A percentile compares a stretch with the other conserved stretches of the same genome.
These are phyloP conservation scores for Moniliophthora roreri DNA, from an alignment of 1,284 basidiomycete genomes.

Conservation along the genomic window DNA sequence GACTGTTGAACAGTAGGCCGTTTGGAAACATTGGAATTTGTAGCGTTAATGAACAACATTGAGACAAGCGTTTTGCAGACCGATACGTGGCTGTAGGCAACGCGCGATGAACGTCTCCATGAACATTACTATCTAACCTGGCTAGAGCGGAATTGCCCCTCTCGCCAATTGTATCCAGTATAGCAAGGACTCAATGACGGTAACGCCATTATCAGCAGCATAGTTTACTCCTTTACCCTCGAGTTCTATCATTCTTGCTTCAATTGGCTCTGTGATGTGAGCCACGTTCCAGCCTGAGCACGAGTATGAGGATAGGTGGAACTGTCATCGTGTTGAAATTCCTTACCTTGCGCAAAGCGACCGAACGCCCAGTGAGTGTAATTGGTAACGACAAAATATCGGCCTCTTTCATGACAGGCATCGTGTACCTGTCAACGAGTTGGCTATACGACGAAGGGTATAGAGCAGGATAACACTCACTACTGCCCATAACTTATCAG, in stretches of 20 bases:
- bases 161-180: slow-evolving; percentile 17
- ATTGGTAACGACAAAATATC: slow-evolving; percentile 24
- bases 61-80: too few species aligned
- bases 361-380: slow-evolving; percentile 26
- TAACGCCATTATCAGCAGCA: slow-evolving; percentile 11
- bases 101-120: too few species aligned
- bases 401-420: slow-evolving; percentile 19
- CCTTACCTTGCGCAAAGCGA: slow-evolving; percentile 18
- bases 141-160: too few species aligned
- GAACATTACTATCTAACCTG: neutral
- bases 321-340: neutral
- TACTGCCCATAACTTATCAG: slow-evolving; percentile 25
- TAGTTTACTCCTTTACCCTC: neutral
- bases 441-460: neutral
- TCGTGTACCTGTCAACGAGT: slow-evolving; percentile 21
- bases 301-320: neutral
- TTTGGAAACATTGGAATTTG: too few species aligned
- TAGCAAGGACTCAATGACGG: slow-evolving; percentile 19
- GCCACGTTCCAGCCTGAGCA: slow-evolving; percentile 9
- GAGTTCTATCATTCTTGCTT: slow-evolving; percentile 14
- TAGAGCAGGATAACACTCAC: slow-evolving; percentile 14
- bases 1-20: too few species aligned
- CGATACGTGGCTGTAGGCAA: too few species aligned
- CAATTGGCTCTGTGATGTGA: slow-evolving; percentile 14
- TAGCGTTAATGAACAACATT: too few species aligned